These are phyloP conservation scores for Hyphopichia pseudoburtonii DNA, from an alignment of 1,139 yeast genomes.

Conservation along the genomic window DNA sequence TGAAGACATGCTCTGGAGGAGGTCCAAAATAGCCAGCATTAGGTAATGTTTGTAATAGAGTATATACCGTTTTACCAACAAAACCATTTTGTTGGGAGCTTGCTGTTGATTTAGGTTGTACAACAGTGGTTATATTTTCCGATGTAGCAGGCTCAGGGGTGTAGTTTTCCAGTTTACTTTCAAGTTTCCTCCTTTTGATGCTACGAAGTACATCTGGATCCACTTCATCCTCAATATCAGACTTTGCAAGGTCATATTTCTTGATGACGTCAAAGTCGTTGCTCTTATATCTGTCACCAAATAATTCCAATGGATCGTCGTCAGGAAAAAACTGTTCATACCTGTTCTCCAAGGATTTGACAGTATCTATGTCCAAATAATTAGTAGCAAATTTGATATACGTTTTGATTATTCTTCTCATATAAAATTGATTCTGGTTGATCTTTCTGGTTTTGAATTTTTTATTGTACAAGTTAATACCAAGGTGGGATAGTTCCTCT, in stretches of 20 bases:
- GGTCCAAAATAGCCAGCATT: conserved; percentile 47
- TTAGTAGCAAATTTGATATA: conserved; percentile 22
- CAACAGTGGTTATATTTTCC: conserved; percentile 4
- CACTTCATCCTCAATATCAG: conserved; percentile 16
- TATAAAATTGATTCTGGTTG: conserved; percentile 20
- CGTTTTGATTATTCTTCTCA: conserved; percentile 24
- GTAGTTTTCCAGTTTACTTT: conserved; percentile 10
- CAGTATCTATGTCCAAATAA: conserved; percentile 69
- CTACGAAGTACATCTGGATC: conserved; percentile 18
- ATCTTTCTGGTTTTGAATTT: conserved; percentile 19
- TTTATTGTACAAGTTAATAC: conserved; percentile 24
- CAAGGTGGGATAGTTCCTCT: conserved; percentile 4
- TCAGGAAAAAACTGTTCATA: conserved; percentile 68
- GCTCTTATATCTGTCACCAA: conserved; percentile 46
- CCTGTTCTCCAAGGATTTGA: conserved; percentile 64
- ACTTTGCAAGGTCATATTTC: conserved; percentile 41
- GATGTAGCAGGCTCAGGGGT: conserved; percentile 11
- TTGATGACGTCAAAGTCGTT: conserved; percentile 45
- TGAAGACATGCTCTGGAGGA: conserved; percentile 39
- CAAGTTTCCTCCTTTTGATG: conserved; percentile 21
- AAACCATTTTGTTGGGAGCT: conserved; percentile 28
- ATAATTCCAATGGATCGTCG: conserved; percentile 44
- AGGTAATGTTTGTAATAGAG: conserved; percentile 54
- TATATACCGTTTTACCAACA: conserved; percentile 54
- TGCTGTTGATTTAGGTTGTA: too few species aligned